These are phyloP conservation scores for Colletotrichum sp. DNA, from an alignment of 2,329 filamentous ascomycete genomes.

Conservation along the genomic window DNA sequence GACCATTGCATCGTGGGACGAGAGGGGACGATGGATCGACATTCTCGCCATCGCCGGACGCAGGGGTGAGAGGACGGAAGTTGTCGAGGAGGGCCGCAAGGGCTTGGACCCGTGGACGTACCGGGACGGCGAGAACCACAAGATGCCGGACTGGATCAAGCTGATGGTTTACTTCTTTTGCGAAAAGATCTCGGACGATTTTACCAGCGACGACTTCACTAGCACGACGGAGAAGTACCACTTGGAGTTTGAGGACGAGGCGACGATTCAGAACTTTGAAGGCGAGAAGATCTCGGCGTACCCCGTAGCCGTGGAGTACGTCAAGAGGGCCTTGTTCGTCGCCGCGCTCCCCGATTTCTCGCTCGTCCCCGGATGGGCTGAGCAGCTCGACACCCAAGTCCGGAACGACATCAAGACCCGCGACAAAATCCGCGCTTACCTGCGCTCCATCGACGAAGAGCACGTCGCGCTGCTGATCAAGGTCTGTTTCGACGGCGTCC, in stretches of 20 bases:
- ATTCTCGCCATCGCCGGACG: conserved; percentile 77
- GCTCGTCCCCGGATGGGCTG: conserved; percentile 83
- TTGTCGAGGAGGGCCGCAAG: conserved; percentile 87
- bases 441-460: conserved; percentile 45
- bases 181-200: conserved; percentile 4
- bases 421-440: conserved; percentile 59
- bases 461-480: conserved; percentile 51
- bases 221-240: conserved; percentile 1
- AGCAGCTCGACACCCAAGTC: conserved; percentile 75
- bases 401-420: conserved; percentile 72
- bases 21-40: conserved; percentile 85
- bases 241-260: conserved; percentile 26
- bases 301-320: conserved; percentile 72
- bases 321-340: conserved; percentile 58
- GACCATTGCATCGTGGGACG: conserved; percentile 80
- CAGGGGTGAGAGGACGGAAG: conserved; percentile 75
- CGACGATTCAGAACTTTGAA: conserved; percentile 51
- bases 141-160: conserved; percentile 56
- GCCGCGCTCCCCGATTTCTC: conserved; percentile 54
- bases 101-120: conserved; percentile 75
- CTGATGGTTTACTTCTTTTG: conserved; percentile 57
- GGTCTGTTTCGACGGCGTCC: conserved; percentile 63
- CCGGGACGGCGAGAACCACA: conserved; percentile 28
- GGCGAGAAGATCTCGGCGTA: conserved; percentile 61
- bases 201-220: neutral